Base-by-base conservation (phyloP, 345 rosid genomes). In the Litchi chinensis region DNA sequence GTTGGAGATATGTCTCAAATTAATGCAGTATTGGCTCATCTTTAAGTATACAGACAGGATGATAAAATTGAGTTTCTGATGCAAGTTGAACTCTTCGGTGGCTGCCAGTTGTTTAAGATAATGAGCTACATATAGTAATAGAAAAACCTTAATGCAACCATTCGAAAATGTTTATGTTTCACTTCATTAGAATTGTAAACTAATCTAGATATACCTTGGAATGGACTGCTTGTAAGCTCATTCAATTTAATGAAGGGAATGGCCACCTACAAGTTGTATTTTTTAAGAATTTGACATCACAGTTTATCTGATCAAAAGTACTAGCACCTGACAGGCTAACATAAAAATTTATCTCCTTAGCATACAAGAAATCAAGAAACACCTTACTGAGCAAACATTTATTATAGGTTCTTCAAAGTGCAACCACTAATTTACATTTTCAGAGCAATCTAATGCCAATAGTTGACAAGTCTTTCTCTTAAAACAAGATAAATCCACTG, bases 401-500 rank as follows among this genome's bases (percentile, higher is more conserved):
- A 22, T 5, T n/a, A 22, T 8, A 59, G 6, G 10, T 22, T 22
- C 10, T 59, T 59, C 26, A 1, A 59, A 59, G 7, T 10, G 26
- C 1, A 22, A 59, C 64, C 28, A 59, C 7, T 59, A n/a, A 7
- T 60, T 10, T 60, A 21, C 65, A 3, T 60, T 22, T n/a, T 60
- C 10, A 59, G 28, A 60, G 12, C 65, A 60, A 60, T 19, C n/a
- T n/a, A 26, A 60, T 69, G 72, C 48, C 72, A 68, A 44, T n/a
- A 68, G 54, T 21, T 43, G 24, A 66, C 72, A 43, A 68, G 8
- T 12, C 12, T 68, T 68, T 68, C 72, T n/a, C 18, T 68, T 43
- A 43, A 68, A 43, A 43, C 56, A 40, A 44, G 3, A 6, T 9
- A 39, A 67, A 39, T 40, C 21, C 22, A 67, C 8, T 40, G 40